These are phyloP conservation scores for Fistulifera solaris DNA, from an alignment of 108 stramenopile genomes.

Conservation along the genomic window DNA sequence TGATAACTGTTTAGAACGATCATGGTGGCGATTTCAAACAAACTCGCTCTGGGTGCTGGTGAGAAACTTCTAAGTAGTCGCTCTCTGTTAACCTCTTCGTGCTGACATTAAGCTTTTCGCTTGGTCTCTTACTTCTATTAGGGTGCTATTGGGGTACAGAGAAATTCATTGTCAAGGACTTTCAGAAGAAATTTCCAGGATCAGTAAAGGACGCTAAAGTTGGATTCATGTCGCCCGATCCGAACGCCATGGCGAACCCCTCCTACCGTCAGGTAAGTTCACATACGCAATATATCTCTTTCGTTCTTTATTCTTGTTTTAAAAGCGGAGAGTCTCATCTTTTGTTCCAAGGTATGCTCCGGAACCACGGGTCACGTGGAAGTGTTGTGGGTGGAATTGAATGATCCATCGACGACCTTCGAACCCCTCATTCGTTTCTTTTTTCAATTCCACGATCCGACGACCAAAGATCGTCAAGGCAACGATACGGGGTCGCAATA, in stretches of 20 bases:
- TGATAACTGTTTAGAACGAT: neutral
- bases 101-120: too few relatives aligned
- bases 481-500: slow-evolving; percentile 87
- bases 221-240: slow-evolving; percentile 60
- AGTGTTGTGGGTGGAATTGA: slow-evolving; percentile 51
- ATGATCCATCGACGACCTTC: slow-evolving; percentile 20
- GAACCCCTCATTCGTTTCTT: slow-evolving; percentile 76
- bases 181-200: slow-evolving; percentile 39
- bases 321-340: neutral
- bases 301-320: too few relatives aligned
- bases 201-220: slow-evolving; percentile 37
- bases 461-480: slow-evolving; percentile 82
- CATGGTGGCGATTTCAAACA: neutral
- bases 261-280: slow-evolving; percentile 33
- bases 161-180: slow-evolving; percentile 54
- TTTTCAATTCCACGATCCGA: slow-evolving; percentile 83
- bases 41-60: neutral
- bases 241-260: slow-evolving; percentile 41
- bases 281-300: too few relatives aligned
- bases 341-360: slow-evolving; percentile 26
- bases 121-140: neutral
- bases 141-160: slow-evolving; percentile 81
- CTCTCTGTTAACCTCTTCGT: too few relatives aligned
- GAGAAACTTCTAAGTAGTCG: too few relatives aligned
- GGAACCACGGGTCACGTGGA: slow-evolving; percentile 65